Base-by-base conservation (phyloP, 768 basidiomycete genomes). In the Lentinula boryana region DNA sequence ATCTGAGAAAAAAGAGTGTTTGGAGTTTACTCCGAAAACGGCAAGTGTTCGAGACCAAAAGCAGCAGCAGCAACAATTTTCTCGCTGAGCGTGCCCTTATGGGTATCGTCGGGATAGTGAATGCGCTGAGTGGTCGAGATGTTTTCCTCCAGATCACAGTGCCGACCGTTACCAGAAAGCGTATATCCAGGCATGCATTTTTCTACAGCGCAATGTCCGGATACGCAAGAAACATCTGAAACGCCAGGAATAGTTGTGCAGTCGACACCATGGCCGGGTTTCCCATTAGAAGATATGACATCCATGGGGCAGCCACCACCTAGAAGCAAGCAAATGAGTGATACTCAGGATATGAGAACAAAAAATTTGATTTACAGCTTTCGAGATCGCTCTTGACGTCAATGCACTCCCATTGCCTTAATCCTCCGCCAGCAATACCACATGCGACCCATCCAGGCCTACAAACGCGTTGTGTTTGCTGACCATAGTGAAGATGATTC, bases 181-280 rank as follows among this genome's bases (percentile, higher is more conserved):
- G 41, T 60, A 62, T 65, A 74, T 13, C 76, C 75, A 3, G 67
- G 66, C 23, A 69, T 61, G 68, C 76, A 78, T 44, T 69, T 69
- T 13, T 62, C 60, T 9, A 78, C 72, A 15, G 65, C 55, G 64
- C 77, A 78, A 18, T 64, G 56, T 16, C 76, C 74, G 7, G 50
- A 43, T 2, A 63, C 31, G 68, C 77, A 78, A 1, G 72, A 62
- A 51, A 78, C 77, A 58, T 74, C 74, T 18, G 70, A 65, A 23
- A 77, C 75, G 18, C 74, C 70, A 0, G 71, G 71, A 36, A 78
- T 63, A 21, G 69, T 66, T 8, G 74, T 74, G 64, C 77, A 78
- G 64, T 78, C 77, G 7, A 64, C 51, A 46, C 76, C 64, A 27
- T 16, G 53, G 16, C 54, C 56, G 9, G 53, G 12, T 3, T 46